phyloP scores from a whole-genome alignment of 108 stramenopile species.

The Cyclotella cryptica region DNA sequence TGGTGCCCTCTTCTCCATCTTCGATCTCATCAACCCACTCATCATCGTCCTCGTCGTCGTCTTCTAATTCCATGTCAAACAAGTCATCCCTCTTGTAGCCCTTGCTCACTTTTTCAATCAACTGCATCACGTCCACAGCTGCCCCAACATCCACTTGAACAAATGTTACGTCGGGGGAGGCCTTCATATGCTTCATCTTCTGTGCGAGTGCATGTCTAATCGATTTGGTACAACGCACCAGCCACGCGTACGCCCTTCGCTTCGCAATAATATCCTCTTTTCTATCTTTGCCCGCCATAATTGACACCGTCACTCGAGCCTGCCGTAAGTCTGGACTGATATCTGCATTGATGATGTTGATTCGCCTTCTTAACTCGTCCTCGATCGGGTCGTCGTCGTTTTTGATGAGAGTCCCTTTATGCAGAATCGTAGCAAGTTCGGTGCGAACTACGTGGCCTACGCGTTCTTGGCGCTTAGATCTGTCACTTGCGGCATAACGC shows the following conservation, averaged over 20 bases:
- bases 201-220: slow-evolving; percentile 83
- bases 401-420: slow-evolving; percentile 58
- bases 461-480: slow-evolving; percentile 86
- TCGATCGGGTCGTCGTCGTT: slow-evolving; percentile 66
- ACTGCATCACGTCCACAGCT: slow-evolving; percentile 89
- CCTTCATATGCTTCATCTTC: slow-evolving; percentile 87
- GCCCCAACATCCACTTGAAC: slow-evolving; percentile 90
- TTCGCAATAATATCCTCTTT: slow-evolving; percentile 63
- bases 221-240: slow-evolving; percentile 76
- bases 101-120: slow-evolving; percentile 83
- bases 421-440: slow-evolving; percentile 73
- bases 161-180: slow-evolving; percentile 79
- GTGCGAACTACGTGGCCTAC: slow-evolving; percentile 84
- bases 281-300: slow-evolving; percentile 47
- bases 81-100: slow-evolving; percentile 73
- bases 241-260: slow-evolving; percentile 84
- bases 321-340: slow-evolving; percentile 88
- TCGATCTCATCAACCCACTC: slow-evolving; percentile 54
- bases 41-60: slow-evolving; percentile 69
- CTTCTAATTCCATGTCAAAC: slow-evolving; percentile 62
- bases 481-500: slow-evolving; percentile 37
- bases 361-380: slow-evolving; percentile 70
- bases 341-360: slow-evolving; percentile 82
- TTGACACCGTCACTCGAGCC: slow-evolving; percentile 83
- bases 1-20: slow-evolving; percentile 22